These are phyloP conservation scores for Nicotiana benthamiana DNA, from an alignment of 257 asterid species.

Conservation along the genomic window DNA sequence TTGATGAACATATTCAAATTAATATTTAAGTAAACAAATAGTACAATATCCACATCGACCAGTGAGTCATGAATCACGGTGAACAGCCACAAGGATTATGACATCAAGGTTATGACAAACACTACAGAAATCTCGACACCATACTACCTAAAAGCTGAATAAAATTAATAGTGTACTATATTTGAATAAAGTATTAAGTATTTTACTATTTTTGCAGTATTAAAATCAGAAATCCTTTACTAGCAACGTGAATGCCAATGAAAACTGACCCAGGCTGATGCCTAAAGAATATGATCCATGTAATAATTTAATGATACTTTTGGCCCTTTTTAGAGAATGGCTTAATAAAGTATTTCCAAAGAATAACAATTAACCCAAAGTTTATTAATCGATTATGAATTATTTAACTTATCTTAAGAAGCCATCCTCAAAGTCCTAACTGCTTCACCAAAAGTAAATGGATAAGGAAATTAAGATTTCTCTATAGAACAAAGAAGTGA, in stretches of 20 bases:
- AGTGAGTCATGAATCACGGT: not conserved
- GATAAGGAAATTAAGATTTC: not conserved
- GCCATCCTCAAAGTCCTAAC: not conserved
- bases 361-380: not conserved
- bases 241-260: not conserved
- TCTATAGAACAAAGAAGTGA: not conserved
- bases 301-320: not conserved
- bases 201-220: not conserved
- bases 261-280: not conserved
- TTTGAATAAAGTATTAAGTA: not conserved
- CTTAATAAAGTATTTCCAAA: not conserved
- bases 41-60: not conserved
- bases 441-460: not conserved
- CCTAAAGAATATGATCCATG: not conserved
- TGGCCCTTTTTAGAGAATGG: not conserved
- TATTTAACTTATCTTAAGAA: not conserved
- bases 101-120: constrained; percentile 2
- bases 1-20: not conserved
- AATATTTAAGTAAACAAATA: not conserved
- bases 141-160: not conserved
- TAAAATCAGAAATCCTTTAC: not conserved
- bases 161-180: not conserved
- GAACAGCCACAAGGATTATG: not conserved
- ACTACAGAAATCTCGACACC: not conserved
- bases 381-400: not conserved